Evolutionary conservation across 345 rosid genomes (phyloP).

Genomic region (Leavenworthia alabamica): DNA sequence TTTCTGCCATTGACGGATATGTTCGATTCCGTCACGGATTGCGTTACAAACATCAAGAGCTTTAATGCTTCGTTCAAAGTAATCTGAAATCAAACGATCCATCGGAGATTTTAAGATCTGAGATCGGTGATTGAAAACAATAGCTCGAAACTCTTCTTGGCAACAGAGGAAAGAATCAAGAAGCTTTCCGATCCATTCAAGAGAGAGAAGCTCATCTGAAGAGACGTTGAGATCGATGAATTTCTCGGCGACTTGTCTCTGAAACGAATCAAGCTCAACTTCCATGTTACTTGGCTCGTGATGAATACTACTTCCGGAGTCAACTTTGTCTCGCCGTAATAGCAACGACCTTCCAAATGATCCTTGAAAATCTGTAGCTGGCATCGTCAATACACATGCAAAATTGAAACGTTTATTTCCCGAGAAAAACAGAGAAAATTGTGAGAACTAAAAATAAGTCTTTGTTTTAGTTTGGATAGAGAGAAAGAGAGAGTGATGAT

Average conservation of each 20-base stretch:
- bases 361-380: constrained; percentile 53
- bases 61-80: constrained; percentile 64
- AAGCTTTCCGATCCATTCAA: constrained; percentile 53
- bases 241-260: constrained; percentile 51
- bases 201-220: constrained; percentile 42
- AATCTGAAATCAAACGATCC: constrained; percentile 52
- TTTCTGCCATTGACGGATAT: constrained; percentile 64
- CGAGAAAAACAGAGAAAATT: constrained; percentile 2
- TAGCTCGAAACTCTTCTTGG: constrained; percentile 58
- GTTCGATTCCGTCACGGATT: constrained; percentile 70
- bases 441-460: neutral
- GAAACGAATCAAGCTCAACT: constrained; percentile 53
- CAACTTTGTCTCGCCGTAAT: constrained; percentile 46
- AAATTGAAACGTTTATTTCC: neutral
- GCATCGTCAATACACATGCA: constrained; percentile 37
- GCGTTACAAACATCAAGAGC: constrained; percentile 88
- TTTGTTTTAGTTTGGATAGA: neutral
- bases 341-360: constrained; percentile 44
- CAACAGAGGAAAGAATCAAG: constrained; percentile 51
- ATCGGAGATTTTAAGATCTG: constrained; percentile 35
- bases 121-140: constrained; percentile 38
- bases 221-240: constrained; percentile 44
- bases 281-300: constrained; percentile 32
- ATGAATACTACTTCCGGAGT: constrained; percentile 9
- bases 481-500: constrained; percentile 5